Percentiles rank a stretch among this genome's conserved stretches.
These are phyloP conservation scores for Lachnum nothofagi DNA, from an alignment of 2,329 filamentous ascomycete species.

Conservation along the genomic window DNA sequence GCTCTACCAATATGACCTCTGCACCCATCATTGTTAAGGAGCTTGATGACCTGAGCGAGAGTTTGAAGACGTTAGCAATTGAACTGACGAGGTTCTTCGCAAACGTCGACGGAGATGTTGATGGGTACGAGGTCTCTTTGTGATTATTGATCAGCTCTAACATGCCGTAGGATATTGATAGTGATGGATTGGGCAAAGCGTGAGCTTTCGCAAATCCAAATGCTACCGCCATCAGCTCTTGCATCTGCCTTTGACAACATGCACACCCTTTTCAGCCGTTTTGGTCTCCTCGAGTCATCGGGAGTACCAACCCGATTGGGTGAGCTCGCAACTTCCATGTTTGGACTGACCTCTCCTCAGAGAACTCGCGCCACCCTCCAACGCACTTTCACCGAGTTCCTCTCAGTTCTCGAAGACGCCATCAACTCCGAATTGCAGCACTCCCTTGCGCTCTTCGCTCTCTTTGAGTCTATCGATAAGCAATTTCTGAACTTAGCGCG, in stretches of 20 bases:
- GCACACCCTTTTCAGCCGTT: slow-evolving; percentile 66
- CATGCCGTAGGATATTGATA: slow-evolving; percentile 63
- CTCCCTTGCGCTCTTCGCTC: slow-evolving; percentile 71
- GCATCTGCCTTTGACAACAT: slow-evolving; percentile 76
- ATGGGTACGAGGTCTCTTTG: slow-evolving; percentile 50
- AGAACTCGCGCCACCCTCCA: slow-evolving; percentile 75
- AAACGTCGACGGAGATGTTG: slow-evolving; percentile 87
- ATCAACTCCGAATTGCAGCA: slow-evolving; percentile 80
- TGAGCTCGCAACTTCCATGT: slow-evolving; percentile 62
- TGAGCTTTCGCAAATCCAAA: slow-evolving; percentile 68
- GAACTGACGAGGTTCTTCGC: slow-evolving; percentile 91
- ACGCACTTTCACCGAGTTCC: slow-evolving; percentile 81
- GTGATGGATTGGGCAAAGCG: slow-evolving; percentile 95
- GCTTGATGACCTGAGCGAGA: slow-evolving; percentile 80
- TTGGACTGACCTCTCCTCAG: slow-evolving; percentile 77
- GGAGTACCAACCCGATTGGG: slow-evolving; percentile 65
- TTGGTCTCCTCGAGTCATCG: slow-evolving; percentile 54
- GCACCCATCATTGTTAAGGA: slow-evolving; percentile 79
- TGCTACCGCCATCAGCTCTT: slow-evolving; percentile 56
- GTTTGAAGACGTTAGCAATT: slow-evolving; percentile 73
- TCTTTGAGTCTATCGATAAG: slow-evolving; percentile 88
- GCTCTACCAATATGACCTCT: slow-evolving; percentile 84
- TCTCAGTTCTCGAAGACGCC: slow-evolving; percentile 80
- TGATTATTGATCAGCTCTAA: slow-evolving; percentile 19
- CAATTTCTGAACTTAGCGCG: slow-evolving; percentile 87